Base-by-base conservation (phyloP, 495 filamentous ascomycete species). In the Extremus antarcticus region DNA sequence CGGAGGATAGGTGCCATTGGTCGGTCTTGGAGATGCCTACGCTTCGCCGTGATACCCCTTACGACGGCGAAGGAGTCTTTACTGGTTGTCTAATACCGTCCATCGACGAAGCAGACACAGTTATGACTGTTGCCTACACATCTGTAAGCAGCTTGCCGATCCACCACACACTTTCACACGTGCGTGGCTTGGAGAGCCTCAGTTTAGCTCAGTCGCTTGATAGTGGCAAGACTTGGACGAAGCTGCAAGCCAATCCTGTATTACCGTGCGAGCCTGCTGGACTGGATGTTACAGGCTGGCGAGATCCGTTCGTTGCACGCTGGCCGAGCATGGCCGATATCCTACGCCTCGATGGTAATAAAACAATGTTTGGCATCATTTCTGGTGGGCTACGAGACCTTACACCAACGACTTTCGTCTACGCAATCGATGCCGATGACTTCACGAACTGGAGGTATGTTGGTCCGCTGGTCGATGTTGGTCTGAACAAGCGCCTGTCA, bases 201-300 rank as follows among this genome's bases (percentile, higher is more conserved):
- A 50, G 47, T 50, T 16, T 50, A 2, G 47, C 47, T 2, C 25
- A 8, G 9, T 50, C 47, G 8, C 9, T 3, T 25, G 47, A 50
- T n/a, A 15, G 23, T 19, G 47, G 47, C 47, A 38, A 50, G 17
- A 50, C 23, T 2, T 50, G 47, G 47, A 50, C 2, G 2, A 50
- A 50, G 47, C 15, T 23, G 11, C 9, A 15, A 11, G 16, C 17
- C 24, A 50, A 50, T 21, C 47, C 47, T 15, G 17, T n/a, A 15
- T 4, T 50, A 8, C 47, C 47, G 2, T 22, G 11, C 7, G 47
- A 50, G 16, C 47, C 47, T 10, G 24, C 15, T 16, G 15, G 21
- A 2, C 47, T 50, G 9, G 47, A 50, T 38, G 47, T 50, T 25
- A 50, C 47, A 13, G 47, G 47, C 11, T 50, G 47, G 47, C 47